phyloP scores from a whole-genome alignment of 2,329 filamentous ascomycete species.

The Lasiodiplodia sp. region DNA sequence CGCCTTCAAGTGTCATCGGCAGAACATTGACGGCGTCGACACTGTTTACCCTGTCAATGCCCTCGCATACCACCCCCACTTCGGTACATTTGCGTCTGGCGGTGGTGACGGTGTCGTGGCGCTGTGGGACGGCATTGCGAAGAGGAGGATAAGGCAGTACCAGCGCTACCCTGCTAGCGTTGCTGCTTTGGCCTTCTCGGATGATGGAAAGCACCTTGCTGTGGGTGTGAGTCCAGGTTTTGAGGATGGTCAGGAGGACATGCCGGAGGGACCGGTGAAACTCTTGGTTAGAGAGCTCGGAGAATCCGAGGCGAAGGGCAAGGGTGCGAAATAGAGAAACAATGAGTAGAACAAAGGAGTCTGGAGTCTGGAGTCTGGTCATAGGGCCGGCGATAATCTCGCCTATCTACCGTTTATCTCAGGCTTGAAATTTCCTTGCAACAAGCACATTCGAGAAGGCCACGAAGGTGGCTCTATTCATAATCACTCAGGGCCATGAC shows the following conservation, averaged over 20 bases:
- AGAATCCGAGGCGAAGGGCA: conserved; percentile 87
- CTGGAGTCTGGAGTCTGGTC: conserved; percentile 21
- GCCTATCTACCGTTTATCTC: not conserved
- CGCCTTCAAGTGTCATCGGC: conserved; percentile 97
- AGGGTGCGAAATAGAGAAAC: conserved; percentile 66
- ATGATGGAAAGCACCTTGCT: conserved; percentile 78
- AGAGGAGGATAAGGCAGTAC: conserved; percentile 88
- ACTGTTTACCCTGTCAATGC: conserved; percentile 93
- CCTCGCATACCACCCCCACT: conserved; percentile 82
- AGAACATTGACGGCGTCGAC: conserved; percentile 74
- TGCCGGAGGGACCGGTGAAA: conserved; percentile 73
- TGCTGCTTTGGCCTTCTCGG: conserved; percentile 77
- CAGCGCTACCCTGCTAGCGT: conserved; percentile 83
- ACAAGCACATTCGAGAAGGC: not conserved
- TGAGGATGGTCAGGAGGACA: conserved; percentile 85
- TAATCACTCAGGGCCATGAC: not conserved
- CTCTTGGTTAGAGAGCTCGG: conserved; percentile 84
- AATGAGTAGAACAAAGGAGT: not conserved
- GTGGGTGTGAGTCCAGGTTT: conserved; percentile 86
- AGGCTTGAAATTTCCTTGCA: not conserved
- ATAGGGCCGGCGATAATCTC: conserved; percentile 3
- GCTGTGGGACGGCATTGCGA: conserved; percentile 90
- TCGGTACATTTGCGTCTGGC: conserved; percentile 86
- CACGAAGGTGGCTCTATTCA: not conserved
- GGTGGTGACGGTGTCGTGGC: conserved; percentile 93